phyloP scores from a whole-genome alignment of 208 protist genomes.

The Leishmania lainsoni region DNA sequence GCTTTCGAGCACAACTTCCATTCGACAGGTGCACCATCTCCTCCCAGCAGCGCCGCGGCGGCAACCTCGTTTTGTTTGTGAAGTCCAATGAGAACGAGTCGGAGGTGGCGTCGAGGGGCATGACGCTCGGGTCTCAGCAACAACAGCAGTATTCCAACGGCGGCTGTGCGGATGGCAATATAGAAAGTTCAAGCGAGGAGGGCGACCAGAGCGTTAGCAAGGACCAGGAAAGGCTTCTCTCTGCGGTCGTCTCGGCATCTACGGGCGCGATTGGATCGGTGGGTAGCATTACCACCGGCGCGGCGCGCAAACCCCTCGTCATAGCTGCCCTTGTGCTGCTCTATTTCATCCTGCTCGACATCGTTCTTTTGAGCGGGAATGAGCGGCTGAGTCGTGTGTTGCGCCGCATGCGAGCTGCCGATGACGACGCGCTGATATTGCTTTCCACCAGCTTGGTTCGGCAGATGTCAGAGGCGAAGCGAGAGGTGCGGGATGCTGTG shows the following conservation, averaged over 20 bases:
- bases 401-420: conserved; percentile 29
- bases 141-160: not conserved
- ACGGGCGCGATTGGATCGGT: conserved; percentile 1
- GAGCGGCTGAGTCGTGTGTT: conserved; percentile 31
- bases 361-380: conserved; percentile 50
- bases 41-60: conserved; percentile 21
- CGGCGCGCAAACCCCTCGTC: conserved; percentile 25
- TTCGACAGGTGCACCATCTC: conserved; percentile 12
- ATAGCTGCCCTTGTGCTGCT: conserved; percentile 48
- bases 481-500: conserved; percentile 19
- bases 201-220: not conserved
- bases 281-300: conserved; percentile 4
- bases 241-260: conserved; percentile 6
- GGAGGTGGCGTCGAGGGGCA: conserved; percentile 6
- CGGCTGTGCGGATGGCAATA: not conserved
- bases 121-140: not conserved
- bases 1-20: conserved; percentile 4
- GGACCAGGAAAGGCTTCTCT: conserved; percentile 8
- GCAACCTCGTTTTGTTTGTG: conserved; percentile 35
- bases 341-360: conserved; percentile 62
- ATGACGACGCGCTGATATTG: conserved; percentile 55
- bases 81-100: conserved; percentile 34
- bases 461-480: conserved; percentile 12
- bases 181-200: not conserved
- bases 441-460: conserved; percentile 44